Evolutionary conservation across 1,284 basidiomycete genomes (phyloP).

Genomic region (Athelia sp.): DNA sequence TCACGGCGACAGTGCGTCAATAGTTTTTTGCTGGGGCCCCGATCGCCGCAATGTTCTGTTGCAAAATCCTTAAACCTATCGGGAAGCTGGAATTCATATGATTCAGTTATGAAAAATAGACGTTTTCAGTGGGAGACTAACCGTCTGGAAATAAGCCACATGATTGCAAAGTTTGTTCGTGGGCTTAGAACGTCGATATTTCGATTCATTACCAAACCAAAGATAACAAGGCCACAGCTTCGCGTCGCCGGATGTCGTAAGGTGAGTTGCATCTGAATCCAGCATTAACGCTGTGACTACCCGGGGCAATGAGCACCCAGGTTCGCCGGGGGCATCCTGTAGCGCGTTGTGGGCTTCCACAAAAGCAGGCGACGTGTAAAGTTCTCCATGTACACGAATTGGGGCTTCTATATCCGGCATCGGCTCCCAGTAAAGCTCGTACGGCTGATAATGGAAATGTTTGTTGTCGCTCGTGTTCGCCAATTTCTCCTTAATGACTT

Average conservation of each 20-base stretch:
- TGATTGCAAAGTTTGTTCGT: conserved; percentile 15
- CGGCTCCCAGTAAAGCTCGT: conserved; percentile 13
- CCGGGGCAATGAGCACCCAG: conserved; percentile 14
- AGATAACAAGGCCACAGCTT: conserved; percentile 26
- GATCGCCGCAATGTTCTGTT: not conserved
- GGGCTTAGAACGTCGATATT: conserved; percentile 17
- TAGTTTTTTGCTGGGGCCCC: conserved; percentile 8
- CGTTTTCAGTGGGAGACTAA: not conserved
- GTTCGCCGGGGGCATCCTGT: conserved; percentile 12
- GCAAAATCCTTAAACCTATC: conserved; percentile 11
- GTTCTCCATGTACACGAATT: conserved; percentile 14
- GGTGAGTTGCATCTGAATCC: conserved; percentile 19
- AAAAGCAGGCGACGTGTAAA: conserved; percentile 15
- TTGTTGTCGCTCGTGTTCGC: conserved; percentile 6
- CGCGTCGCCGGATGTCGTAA: conserved; percentile 24
- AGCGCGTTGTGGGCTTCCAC: conserved; percentile 17
- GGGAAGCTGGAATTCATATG: conserved; percentile 8
- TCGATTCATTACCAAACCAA: conserved; percentile 21
- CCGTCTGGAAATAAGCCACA: conserved; percentile 14
- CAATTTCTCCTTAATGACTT: conserved; percentile 7
- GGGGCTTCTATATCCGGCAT: not conserved
- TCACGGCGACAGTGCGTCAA: conserved; percentile 21
- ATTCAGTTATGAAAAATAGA: not conserved
- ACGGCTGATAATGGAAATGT: conserved; percentile 17
- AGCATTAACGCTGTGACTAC: conserved; percentile 18